phyloP scores from a whole-genome alignment of 2,329 filamentous ascomycete genomes.

The Cordyceps javanica region DNA sequence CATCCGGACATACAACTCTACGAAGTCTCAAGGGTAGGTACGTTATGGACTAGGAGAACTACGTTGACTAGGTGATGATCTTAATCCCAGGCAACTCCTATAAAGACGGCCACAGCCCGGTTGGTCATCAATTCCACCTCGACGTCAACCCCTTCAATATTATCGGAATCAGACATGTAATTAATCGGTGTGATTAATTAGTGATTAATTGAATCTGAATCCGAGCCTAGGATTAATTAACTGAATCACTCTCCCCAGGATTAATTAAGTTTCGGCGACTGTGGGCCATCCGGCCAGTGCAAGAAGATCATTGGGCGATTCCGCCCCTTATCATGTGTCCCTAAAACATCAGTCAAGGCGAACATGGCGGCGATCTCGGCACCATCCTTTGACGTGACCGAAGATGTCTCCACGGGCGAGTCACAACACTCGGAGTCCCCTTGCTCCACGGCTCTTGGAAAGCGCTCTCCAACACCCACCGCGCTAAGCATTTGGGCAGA shows the following conservation, averaged over 20 bases:
- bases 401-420: neutral
- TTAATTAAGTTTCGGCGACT: slow-evolving; percentile 11
- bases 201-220: slow-evolving; percentile 4
- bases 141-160: too few relatives aligned
- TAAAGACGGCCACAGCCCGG: too few relatives aligned
- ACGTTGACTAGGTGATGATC: too few relatives aligned
- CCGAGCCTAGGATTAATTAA: neutral
- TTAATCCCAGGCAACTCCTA: too few relatives aligned
- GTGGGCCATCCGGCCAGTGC: neutral
- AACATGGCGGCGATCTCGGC: neutral
- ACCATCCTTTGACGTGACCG: neutral
- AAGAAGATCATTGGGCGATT: neutral
- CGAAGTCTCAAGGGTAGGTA: too few relatives aligned
- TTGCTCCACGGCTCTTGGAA: neutral
- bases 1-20: too few relatives aligned
- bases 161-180: neutral
- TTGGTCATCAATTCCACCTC: too few relatives aligned
- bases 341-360: neutral
- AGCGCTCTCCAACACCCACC: neutral
- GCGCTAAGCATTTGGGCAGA: neutral
- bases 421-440: neutral
- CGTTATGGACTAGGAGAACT: too few relatives aligned
- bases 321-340: neutral
- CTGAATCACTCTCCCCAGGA: slow-evolving; percentile 8
- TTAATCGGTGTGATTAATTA: slow-evolving; percentile 3